Percentiles rank a stretch among this genome's conserved stretches.
These are phyloP conservation scores for Asparagopsis taxiformis DNA, from an alignment of 31 red algal genomes.

Conservation along the genomic window DNA sequence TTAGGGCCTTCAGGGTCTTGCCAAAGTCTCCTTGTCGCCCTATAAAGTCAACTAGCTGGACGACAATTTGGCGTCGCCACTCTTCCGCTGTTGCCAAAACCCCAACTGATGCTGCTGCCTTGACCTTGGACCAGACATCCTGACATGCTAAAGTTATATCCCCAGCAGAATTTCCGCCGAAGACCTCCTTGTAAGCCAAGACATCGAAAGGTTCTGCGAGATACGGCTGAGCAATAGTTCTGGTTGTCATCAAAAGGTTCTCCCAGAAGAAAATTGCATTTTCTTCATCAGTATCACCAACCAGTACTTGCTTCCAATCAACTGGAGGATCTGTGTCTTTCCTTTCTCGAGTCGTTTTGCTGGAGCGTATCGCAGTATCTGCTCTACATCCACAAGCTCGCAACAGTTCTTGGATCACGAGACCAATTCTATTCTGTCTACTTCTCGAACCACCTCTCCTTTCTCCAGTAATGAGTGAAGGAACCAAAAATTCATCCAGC, in stretches of 20 bases:
- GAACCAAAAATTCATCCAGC: constrained; percentile 73
- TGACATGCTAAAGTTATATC: constrained; percentile 38
- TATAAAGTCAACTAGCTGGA: constrained; percentile 62
- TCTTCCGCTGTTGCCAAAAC: constrained; percentile 43
- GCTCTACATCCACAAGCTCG: constrained; percentile 62
- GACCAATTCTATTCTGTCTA: constrained; percentile 67
- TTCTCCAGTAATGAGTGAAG: constrained; percentile 47
- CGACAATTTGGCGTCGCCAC: constrained; percentile 57
- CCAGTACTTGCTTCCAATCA: constrained; percentile 39
- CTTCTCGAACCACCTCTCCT: constrained; percentile 26
- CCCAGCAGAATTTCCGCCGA: constrained; percentile 49
- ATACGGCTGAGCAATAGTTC: constrained; percentile 53
- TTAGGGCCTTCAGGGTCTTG: constrained; percentile 32
- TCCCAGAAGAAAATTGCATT: constrained; percentile 67
- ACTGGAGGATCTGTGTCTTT: not conserved
- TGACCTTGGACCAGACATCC: constrained; percentile 62
- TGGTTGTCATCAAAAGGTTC: constrained; percentile 41
- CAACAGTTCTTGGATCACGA: constrained; percentile 89
- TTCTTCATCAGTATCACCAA: constrained; percentile 29
- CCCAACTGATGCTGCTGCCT: constrained; percentile 35
- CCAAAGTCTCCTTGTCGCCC: constrained; percentile 62
- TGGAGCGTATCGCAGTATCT: constrained; percentile 16
- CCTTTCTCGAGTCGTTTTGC: not conserved
- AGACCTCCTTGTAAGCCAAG: constrained; percentile 36
- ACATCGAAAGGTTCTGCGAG: constrained; percentile 69